Conservation (phyloP, 2,329 filamentous ascomycete species). For the Fusarium penzigii region DNA sequence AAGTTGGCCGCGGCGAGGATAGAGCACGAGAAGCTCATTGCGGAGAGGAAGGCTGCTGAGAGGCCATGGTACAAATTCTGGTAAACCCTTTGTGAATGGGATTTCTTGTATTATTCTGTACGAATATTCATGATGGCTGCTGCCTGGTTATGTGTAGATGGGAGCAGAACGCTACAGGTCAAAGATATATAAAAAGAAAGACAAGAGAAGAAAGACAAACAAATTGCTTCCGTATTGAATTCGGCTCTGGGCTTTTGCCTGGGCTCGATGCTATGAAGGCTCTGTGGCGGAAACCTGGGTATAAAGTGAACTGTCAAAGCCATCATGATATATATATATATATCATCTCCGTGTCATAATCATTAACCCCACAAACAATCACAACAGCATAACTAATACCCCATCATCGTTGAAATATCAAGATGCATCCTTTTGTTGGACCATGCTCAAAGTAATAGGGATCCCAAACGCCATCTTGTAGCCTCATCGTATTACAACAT, state of each 20-base stretch:
- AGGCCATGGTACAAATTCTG: constrained; percentile 60
- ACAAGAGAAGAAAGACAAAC: constrained; percentile 1
- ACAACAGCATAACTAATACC: constrained; percentile 4
- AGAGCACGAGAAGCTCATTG: constrained; percentile 33
- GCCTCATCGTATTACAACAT: constrained; percentile 4
- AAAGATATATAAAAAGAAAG: constrained; percentile 4
- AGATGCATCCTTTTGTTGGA: too few species aligned
- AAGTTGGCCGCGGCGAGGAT: constrained; percentile 46
- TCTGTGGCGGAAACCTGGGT: constrained; percentile 17
- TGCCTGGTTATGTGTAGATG: constrained; percentile 8
- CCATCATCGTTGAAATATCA: background rate
- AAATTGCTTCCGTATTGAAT: too few species aligned
- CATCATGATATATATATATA: constrained; percentile 9
- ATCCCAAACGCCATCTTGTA: constrained; percentile 16
- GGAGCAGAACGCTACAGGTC: constrained; percentile 7
- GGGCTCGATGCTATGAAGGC: constrained; percentile 1
- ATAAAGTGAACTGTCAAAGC: constrained; percentile 14
- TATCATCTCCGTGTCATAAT: too few species aligned
- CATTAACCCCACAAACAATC: background rate
- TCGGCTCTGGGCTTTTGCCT: too few species aligned
- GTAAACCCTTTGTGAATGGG: constrained; percentile 34
- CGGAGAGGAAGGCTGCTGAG: constrained; percentile 36
- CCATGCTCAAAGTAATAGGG: background rate
- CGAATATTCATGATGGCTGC: constrained; percentile 19
- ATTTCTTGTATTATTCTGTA: constrained; percentile 25